These are phyloP conservation scores for Bipolaris zeicola DNA, from an alignment of 2,329 filamentous ascomycete species.

Conservation along the genomic window DNA sequence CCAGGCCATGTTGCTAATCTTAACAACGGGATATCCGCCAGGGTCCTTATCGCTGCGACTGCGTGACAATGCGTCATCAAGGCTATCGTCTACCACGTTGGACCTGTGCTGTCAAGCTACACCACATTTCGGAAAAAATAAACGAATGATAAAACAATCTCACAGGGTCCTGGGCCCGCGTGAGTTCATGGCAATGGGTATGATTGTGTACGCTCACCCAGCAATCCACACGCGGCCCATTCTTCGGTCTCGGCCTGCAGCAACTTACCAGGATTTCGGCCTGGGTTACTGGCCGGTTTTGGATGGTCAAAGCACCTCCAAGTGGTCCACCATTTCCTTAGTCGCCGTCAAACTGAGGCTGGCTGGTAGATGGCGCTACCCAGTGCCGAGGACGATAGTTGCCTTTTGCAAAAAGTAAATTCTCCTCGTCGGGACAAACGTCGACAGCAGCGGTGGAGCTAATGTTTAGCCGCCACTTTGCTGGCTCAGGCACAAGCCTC, in stretches of 20 bases:
- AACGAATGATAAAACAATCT: slow-evolving; percentile 2
- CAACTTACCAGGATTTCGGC: slow-evolving; percentile 1
- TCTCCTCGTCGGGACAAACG: slow-evolving; percentile 11
- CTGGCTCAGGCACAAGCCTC: slow-evolving; percentile 10
- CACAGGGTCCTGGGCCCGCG: background rate
- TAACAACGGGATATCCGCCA: slow-evolving; percentile 7
- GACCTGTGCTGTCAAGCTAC: background rate
- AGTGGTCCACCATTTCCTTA: slow-evolving; percentile 1
- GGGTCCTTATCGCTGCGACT: slow-evolving; percentile 8
- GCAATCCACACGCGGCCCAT: background rate
- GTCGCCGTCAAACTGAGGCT: slow-evolving; percentile 5
- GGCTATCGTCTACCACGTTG: background rate
- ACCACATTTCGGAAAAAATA: background rate
- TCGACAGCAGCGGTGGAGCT: slow-evolving; percentile 9
- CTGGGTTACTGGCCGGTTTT: background rate
- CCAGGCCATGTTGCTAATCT: slow-evolving; percentile 7
- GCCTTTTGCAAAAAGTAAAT: slow-evolving; percentile 6
- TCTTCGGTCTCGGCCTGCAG: slow-evolving; percentile 3
- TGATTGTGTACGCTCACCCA: background rate
- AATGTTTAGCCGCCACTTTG: slow-evolving; percentile 2
- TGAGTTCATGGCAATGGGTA: background rate
- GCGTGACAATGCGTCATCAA: background rate
- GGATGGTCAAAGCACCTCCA: background rate
- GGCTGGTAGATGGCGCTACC: slow-evolving; percentile 8
- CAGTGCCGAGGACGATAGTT: slow-evolving; percentile 4